phyloP scores from a whole-genome alignment of 139 green algal species.

The Picochlorum sp. region DNA sequence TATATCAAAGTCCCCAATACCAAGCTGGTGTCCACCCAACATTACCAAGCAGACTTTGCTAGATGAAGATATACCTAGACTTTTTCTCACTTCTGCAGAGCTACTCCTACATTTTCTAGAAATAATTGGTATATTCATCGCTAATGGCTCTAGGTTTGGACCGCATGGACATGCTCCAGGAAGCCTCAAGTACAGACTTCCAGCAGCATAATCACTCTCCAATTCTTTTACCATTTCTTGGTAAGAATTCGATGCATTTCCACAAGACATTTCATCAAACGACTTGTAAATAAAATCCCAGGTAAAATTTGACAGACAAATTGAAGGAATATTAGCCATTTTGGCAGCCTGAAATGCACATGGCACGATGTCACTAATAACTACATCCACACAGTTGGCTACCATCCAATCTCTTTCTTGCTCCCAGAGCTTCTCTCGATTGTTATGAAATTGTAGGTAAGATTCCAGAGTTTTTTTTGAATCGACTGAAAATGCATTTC shows the following conservation, averaged over 20 bases:
- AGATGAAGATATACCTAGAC: neutral
- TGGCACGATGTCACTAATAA: slow-evolving; percentile 54
- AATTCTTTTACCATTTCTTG: too few species aligned
- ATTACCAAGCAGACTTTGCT: neutral
- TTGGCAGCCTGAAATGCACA: slow-evolving; percentile 44
- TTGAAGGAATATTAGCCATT: slow-evolving; percentile 30
- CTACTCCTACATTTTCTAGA: neutral
- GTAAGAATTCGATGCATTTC: too few species aligned
- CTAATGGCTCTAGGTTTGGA: neutral
- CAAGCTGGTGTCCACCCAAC: neutral
- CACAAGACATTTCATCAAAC: slow-evolving; percentile 29
- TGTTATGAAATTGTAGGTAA: slow-evolving; percentile 17
- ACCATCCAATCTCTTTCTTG: slow-evolving; percentile 42
- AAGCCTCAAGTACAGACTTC: neutral
- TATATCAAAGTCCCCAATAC: slow-evolving; percentile 18
- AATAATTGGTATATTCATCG: neutral
- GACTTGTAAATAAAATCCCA: slow-evolving; percentile 58
- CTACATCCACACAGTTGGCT: slow-evolving; percentile 16
- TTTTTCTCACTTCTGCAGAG: neutral
- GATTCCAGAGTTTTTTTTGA: slow-evolving; percentile 30
- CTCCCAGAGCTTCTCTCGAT: slow-evolving; percentile 19
- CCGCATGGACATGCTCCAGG: neutral
- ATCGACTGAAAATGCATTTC: slow-evolving; percentile 57
- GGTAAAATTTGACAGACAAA: slow-evolving; percentile 59
- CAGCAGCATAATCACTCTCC: slow-evolving; percentile 2